phyloP scores from a whole-genome alignment of 164 flowering plant genomes.

The Piper betle region DNA sequence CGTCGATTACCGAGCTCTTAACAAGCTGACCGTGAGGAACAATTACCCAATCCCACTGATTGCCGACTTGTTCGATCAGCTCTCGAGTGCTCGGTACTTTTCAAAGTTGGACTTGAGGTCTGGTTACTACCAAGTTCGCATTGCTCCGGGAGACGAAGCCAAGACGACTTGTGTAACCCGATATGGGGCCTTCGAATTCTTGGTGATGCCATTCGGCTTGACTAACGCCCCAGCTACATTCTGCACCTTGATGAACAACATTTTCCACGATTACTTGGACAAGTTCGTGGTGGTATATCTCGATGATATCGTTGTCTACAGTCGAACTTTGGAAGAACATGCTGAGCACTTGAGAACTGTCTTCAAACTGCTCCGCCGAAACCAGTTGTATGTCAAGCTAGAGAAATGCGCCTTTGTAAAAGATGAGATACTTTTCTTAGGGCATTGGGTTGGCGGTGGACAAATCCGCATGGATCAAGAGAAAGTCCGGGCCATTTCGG shows the following conservation, averaged over 20 bases:
- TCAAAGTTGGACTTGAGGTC: conserved; percentile 8
- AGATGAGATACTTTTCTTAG: conserved; percentile 1
- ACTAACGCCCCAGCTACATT: conserved; percentile 2
- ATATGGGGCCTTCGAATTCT: conserved; percentile 2
- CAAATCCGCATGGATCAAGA: not conserved
- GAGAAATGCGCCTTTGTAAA: conserved; percentile 7
- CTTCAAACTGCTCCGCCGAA: not conserved
- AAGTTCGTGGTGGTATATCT: conserved; percentile 1
- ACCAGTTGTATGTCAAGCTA: not conserved
- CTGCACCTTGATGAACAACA: conserved; percentile 5
- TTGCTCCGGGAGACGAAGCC: conserved; percentile 1
- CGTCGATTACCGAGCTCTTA: conserved; percentile 5
- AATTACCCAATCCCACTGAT: conserved; percentile 5
- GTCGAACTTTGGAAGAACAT: not conserved
- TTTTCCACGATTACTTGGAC: not conserved
- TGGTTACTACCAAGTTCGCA: not conserved
- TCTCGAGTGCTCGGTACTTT: not conserved
- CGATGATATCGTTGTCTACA: not conserved
- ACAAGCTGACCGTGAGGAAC: conserved; percentile 3
- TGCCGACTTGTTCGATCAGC: conserved; percentile 1
- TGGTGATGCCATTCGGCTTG: conserved; percentile 6
- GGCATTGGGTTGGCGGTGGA: conserved; percentile 1
- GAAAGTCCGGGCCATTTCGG: too few relatives aligned
- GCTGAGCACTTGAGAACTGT: not conserved
- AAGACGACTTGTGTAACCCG: not conserved